Conservation (phyloP, 345 rosid genomes). For the Hypericum androsaemum region DNA sequence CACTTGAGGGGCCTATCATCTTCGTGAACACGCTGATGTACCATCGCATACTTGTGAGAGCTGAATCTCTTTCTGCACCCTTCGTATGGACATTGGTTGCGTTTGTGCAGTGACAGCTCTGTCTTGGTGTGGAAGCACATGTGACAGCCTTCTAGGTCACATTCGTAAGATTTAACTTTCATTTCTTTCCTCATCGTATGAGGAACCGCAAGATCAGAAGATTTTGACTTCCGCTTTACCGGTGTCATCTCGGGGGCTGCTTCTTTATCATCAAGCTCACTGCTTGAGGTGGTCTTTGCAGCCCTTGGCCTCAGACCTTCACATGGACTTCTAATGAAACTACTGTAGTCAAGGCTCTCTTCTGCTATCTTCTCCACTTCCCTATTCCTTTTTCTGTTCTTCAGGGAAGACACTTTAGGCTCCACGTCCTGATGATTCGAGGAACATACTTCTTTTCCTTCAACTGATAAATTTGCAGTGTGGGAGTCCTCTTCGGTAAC, state of each 20-base stretch:
- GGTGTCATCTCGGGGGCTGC: constrained; percentile 23
- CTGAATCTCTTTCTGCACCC: constrained; percentile 79
- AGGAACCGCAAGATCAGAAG: constrained; percentile 18
- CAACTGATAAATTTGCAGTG: constrained; percentile 14
- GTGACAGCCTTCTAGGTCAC: constrained; percentile 64
- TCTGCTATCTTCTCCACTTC: constrained; percentile 36
- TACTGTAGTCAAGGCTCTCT: constrained; percentile 19
- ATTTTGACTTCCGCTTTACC: constrained; percentile 32
- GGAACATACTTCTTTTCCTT: constrained; percentile 17
- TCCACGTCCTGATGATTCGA: constrained; percentile 15
- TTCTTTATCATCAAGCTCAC: constrained; percentile 14
- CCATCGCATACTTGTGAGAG: constrained; percentile 68
- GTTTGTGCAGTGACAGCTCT: constrained; percentile 56
- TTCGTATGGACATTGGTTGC: constrained; percentile 64
- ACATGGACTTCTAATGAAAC: constrained; percentile 85
- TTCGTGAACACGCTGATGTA: constrained; percentile 86
- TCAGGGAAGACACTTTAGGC: constrained; percentile 14
- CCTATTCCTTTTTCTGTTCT: constrained; percentile 45
- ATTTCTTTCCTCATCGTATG: constrained; percentile 20
- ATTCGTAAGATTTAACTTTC: constrained; percentile 31
- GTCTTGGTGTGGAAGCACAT: constrained; percentile 72
- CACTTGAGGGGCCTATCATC: constrained; percentile 82
- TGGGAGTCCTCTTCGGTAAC: constrained; percentile 25
- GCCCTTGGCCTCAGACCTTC: constrained; percentile 92
- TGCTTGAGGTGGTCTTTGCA: constrained; percentile 23